A percentile compares a stretch with the other conserved stretches of the same genome.
Evolutionary conservation across 2,329 filamentous ascomycete species (phyloP).

Genomic region (Cercospora janseana): DNA sequence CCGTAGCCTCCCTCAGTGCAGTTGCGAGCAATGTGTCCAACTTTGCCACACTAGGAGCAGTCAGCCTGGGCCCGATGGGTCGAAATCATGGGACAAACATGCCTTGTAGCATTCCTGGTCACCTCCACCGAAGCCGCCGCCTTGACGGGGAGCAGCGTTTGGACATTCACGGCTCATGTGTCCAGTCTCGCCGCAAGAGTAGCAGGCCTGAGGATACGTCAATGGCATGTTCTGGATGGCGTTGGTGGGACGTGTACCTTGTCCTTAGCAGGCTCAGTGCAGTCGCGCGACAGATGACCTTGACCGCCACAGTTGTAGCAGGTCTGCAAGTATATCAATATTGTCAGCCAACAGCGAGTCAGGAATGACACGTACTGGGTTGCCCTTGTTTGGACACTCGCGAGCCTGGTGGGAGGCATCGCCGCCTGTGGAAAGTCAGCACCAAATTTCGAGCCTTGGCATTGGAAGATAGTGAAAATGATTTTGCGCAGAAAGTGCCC

Average conservation of each 20-base stretch:
- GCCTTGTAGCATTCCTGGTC: conserved; percentile 48
- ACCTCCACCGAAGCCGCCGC: conserved; percentile 43
- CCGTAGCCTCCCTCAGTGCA: conserved; percentile 65
- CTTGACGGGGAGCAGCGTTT: conserved; percentile 47
- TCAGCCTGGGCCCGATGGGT: conserved; percentile 48
- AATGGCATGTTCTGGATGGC: conserved; percentile 29
- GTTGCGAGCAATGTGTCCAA: conserved; percentile 93
- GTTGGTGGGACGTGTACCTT: conserved; percentile 55
- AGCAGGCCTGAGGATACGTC: conserved; percentile 40
- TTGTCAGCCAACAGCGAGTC: conserved; percentile 31
- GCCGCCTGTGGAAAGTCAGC: conserved; percentile 42
- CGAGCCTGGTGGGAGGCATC: conserved; percentile 51
- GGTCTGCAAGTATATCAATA: conserved; percentile 36
- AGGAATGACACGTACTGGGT: conserved; percentile 27
- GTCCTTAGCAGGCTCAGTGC: conserved; percentile 84
- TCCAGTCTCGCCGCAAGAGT: conserved; percentile 73
- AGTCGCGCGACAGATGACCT: conserved; percentile 70
- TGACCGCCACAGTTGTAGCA: conserved; percentile 51
- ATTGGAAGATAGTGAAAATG: background rate
- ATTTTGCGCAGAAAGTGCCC: background rate
- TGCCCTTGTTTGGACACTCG: conserved; percentile 52
- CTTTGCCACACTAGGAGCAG: conserved; percentile 95
- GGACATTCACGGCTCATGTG: conserved; percentile 89
- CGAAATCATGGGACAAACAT: background rate
- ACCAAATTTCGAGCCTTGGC: conserved; percentile 20